These are phyloP conservation scores for Colletotrichum agaves DNA, from an alignment of 2,329 filamentous ascomycete species.

Conservation along the genomic window DNA sequence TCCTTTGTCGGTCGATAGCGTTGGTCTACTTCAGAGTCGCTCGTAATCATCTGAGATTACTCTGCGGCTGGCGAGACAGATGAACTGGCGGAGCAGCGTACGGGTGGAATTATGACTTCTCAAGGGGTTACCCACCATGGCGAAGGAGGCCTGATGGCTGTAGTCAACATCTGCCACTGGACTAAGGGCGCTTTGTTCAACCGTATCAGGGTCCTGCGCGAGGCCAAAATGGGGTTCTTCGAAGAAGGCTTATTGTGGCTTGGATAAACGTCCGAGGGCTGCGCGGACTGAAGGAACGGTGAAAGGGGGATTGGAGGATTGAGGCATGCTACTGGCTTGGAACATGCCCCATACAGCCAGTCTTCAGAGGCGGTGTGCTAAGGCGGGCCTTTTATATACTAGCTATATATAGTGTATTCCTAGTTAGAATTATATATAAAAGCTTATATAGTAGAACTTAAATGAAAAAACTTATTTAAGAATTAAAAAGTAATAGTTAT, in stretches of 20 bases:
- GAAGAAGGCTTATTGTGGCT: neutral
- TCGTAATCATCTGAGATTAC: neutral
- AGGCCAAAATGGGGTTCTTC: neutral
- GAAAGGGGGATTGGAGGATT: neutral
- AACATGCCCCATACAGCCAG: neutral
- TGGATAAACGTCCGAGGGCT: neutral
- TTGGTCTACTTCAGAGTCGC: neutral
- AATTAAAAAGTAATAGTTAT: no score
- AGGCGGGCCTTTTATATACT: no score
- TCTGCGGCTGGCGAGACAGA: neutral
- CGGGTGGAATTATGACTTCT: neutral
- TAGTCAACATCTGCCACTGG: neutral
- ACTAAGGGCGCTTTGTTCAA: constrained; percentile 5
- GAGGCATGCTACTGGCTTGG: neutral
- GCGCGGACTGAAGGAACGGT: neutral
- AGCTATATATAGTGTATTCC: no score
- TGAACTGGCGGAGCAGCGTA: neutral
- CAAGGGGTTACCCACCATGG: neutral
- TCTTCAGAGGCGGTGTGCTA: no score
- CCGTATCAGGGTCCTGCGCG: neutral
- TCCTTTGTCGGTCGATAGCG: neutral
- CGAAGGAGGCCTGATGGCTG: neutral
- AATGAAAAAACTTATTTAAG: no score
- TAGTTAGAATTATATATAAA: no score
- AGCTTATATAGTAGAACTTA: no score